Percentiles rank a stretch among this genome's conserved stretches.
Evolutionary conservation across 2,329 filamentous ascomycete genomes (phyloP).

Genomic region (Zymoseptoria crescenta): DNA sequence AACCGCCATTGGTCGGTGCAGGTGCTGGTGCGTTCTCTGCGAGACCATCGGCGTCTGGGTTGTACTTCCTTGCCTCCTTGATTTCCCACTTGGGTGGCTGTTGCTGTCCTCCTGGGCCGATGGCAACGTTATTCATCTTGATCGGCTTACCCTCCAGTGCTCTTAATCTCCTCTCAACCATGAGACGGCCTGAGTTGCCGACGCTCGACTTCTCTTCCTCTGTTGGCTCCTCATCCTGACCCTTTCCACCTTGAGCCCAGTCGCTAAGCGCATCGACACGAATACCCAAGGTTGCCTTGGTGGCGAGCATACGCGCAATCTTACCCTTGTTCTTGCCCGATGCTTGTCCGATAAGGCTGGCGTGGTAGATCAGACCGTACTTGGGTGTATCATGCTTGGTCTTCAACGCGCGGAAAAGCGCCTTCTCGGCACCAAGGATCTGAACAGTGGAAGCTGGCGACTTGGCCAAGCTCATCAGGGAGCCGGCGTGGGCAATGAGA

Average conservation of each 20-base stretch:
- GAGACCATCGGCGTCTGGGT: constrained; percentile 83
- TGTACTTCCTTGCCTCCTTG: constrained; percentile 91
- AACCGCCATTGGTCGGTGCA: constrained; percentile 43
- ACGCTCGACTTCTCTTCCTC: constrained; percentile 84
- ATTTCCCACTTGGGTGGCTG: constrained; percentile 74
- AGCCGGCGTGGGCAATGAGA: constrained; percentile 89
- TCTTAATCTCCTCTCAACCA: constrained; percentile 68
- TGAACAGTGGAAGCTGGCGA: constrained; percentile 92
- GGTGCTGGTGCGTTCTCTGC: constrained; percentile 55
- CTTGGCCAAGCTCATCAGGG: constrained; percentile 90
- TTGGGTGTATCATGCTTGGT: constrained; percentile 99
- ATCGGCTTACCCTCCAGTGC: constrained; percentile 85
- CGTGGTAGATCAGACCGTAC: constrained; percentile 91
- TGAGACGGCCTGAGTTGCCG: constrained; percentile 63
- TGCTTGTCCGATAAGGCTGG: constrained; percentile 89
- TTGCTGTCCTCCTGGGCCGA: constrained; percentile 60
- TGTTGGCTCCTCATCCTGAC: constrained; percentile 54
- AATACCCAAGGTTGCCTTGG: constrained; percentile 86
- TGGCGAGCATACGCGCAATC: constrained; percentile 91
- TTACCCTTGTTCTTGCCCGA: constrained; percentile 99
- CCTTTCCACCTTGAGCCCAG: constrained; percentile 61
- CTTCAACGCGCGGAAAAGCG: constrained; percentile 94
- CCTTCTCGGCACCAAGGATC: constrained; percentile 97
- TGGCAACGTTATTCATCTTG: constrained; percentile 64
- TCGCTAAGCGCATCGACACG: constrained; percentile 85